Conservation (phyloP, 2,329 filamentous ascomycete species). For the Fusarium robinianum region DNA sequence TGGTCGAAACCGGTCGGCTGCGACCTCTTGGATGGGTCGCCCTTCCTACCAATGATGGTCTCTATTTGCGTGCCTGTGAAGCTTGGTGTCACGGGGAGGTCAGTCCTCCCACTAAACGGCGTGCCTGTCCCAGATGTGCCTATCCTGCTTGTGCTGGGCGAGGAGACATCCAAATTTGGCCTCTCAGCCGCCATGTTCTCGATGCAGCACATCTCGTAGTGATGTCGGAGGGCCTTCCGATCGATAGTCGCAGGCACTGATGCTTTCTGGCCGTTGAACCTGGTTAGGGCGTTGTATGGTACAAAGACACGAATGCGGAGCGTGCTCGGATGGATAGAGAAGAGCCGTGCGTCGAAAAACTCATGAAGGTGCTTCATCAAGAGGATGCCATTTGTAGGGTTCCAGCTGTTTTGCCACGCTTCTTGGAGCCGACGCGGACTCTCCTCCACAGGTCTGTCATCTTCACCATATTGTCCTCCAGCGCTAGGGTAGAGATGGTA, state of each 20-base stretch:
- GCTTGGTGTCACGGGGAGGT: constrained; percentile 14
- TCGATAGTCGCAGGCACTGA: constrained; percentile 10
- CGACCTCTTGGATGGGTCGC: constrained; percentile 15
- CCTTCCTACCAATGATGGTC: neutral
- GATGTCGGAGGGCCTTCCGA: constrained; percentile 18
- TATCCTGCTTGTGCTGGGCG: constrained; percentile 7
- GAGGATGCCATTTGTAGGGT: constrained; percentile 20
- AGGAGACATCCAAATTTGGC: constrained; percentile 1
- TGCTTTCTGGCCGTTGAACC: constrained; percentile 16
- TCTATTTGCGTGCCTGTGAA: constrained; percentile 2
- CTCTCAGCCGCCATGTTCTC: constrained; percentile 26
- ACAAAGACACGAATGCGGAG: constrained; percentile 27
- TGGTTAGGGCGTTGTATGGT: constrained; percentile 15
- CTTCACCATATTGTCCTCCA: neutral
- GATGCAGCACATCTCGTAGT: constrained; percentile 32
- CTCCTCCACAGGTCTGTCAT: neutral
- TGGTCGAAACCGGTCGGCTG: neutral
- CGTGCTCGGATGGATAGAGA: constrained; percentile 33
- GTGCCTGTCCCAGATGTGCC: constrained; percentile 7
- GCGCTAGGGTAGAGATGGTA: constrained; percentile 22
- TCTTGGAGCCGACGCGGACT: constrained; percentile 1
- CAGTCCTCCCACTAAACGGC: constrained; percentile 4
- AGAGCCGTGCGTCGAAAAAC: constrained; percentile 24
- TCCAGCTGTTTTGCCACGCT: constrained; percentile 14
- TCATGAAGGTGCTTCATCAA: constrained; percentile 26